Evolutionary conservation across 805 yeast genomes (phyloP).

Genomic region (Kodamaea kaohsiungensis): DNA sequence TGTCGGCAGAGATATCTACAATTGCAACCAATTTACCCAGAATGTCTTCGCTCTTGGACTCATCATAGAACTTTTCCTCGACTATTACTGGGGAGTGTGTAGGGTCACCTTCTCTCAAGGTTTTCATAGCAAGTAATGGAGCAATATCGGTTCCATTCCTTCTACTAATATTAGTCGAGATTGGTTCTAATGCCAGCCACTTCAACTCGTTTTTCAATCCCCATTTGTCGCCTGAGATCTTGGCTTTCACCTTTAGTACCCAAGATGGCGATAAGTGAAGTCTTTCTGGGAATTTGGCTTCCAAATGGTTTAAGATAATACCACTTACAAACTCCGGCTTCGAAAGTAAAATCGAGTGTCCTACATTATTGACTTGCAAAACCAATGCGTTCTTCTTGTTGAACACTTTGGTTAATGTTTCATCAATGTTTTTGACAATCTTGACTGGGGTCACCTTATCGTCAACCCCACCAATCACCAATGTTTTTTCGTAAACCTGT

Average conservation of each 20-base stretch:
- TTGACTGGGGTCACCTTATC: conserved; percentile 57
- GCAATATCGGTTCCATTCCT: conserved; percentile 33
- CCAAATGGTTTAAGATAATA: conserved; percentile 57
- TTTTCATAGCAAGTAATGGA: conserved; percentile 70
- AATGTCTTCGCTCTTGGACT: conserved; percentile 26
- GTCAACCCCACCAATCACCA: conserved; percentile 58
- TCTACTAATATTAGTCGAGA: conserved; percentile 46
- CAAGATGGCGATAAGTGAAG: conserved; percentile 65
- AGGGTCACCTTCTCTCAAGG: conserved; percentile 63
- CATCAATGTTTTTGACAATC: conserved; percentile 30
- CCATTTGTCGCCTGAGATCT: conserved; percentile 72
- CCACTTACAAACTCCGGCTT: conserved; percentile 68
- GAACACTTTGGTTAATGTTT: neutral
- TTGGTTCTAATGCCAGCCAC: conserved; percentile 59
- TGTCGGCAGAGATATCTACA: conserved; percentile 68
- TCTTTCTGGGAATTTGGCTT: conserved; percentile 44
- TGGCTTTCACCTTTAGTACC: conserved; percentile 66
- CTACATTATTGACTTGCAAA: conserved; percentile 47
- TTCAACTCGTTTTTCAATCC: conserved; percentile 73
- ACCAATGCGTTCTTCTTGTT: conserved; percentile 1
- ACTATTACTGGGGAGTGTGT: conserved; percentile 58
- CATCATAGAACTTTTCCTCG: conserved; percentile 46
- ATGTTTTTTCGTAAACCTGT: conserved; percentile 41
- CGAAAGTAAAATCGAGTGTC: conserved; percentile 64
- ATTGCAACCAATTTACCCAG: conserved; percentile 52